Evolutionary conservation across 2,329 filamentous ascomycete species (phyloP).

Genomic region (Talaromyces sp.): DNA sequence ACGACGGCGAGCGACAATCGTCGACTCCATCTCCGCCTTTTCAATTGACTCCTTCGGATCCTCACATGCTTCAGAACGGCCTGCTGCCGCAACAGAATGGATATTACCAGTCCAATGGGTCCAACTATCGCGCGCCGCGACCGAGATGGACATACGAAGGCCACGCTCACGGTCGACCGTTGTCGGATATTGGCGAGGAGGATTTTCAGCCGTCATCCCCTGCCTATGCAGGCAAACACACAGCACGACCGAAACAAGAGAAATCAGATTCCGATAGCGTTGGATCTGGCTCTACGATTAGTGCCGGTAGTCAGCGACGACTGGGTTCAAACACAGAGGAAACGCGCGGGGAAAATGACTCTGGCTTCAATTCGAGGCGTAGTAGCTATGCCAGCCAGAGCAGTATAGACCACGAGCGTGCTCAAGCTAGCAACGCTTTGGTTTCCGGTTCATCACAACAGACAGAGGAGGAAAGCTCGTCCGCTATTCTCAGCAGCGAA

Average conservation of each 20-base stretch:
- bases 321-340: not conserved
- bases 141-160: slow-evolving; percentile 35
- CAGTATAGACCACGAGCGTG: slow-evolving; percentile 16
- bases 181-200: slow-evolving; percentile 47
- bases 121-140: slow-evolving; percentile 26
- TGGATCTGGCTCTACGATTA: slow-evolving; percentile 37
- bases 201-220: slow-evolving; percentile 30
- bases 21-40: slow-evolving; percentile 52
- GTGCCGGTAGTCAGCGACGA: slow-evolving; percentile 26
- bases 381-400: slow-evolving; percentile 13
- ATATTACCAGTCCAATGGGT: slow-evolving; percentile 2
- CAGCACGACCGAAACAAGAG: slow-evolving; percentile 36
- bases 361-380: slow-evolving; percentile 10
- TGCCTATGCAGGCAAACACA: slow-evolving; percentile 18
- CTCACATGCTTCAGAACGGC: slow-evolving; percentile 19
- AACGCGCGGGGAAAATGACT: not conserved
- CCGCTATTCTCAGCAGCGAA: slow-evolving; percentile 70
- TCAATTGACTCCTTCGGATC: slow-evolving; percentile 41
- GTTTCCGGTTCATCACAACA: slow-evolving; percentile 42
- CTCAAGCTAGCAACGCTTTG: slow-evolving; percentile 19
- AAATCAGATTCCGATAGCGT: slow-evolving; percentile 30
- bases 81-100: slow-evolving; percentile 11
- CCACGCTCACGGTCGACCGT: slow-evolving; percentile 38
- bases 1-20: slow-evolving; percentile 51
- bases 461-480: slow-evolving; percentile 58